Percentiles rank a stretch among this genome's conserved stretches.
Evolutionary conservation across 2,329 filamentous ascomycete genomes (phyloP).

Genomic region (Didymosphaeria variabile): DNA sequence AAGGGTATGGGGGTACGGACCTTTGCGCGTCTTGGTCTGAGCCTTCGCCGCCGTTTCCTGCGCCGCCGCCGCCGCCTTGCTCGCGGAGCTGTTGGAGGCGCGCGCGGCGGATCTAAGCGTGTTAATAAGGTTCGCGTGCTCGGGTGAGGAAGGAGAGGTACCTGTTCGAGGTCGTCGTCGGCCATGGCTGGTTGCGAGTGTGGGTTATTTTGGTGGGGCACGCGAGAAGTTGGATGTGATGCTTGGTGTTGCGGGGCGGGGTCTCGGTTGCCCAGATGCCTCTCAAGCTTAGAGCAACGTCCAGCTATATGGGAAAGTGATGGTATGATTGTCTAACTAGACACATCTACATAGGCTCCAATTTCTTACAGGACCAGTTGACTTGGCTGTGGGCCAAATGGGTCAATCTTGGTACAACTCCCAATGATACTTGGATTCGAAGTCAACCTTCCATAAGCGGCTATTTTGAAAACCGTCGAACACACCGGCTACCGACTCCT

Average conservation of each 20-base stretch:
- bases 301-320: not conserved
- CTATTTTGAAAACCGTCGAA: not conserved
- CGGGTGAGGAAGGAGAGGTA: conserved; percentile 36
- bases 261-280: not conserved
- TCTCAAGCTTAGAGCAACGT: not conserved
- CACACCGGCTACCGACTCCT: not conserved
- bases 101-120: conserved; percentile 81
- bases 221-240: not conserved
- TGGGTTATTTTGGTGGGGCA: conserved; percentile 5
- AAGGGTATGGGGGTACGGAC: conserved; percentile 18
- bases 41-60: conserved; percentile 59
- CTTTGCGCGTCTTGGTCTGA: conserved; percentile 68
- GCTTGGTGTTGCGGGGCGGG: conserved; percentile 1
- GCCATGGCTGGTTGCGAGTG: conserved; percentile 58
- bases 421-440: not conserved
- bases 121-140: conserved; percentile 2
- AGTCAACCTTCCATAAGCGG: not conserved
- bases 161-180: conserved; percentile 73
- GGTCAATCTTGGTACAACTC: not conserved
- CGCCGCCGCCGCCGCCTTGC: conserved; percentile 65
- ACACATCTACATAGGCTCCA: no score
- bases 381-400: no score
- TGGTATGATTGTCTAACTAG: not conserved
- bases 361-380: no score
- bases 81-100: conserved; percentile 93